Evolutionary conservation across 2,329 filamentous ascomycete species (phyloP), one percentile per base, ranked within the genome.

Genomic region (Aphanocladium album): DNA sequence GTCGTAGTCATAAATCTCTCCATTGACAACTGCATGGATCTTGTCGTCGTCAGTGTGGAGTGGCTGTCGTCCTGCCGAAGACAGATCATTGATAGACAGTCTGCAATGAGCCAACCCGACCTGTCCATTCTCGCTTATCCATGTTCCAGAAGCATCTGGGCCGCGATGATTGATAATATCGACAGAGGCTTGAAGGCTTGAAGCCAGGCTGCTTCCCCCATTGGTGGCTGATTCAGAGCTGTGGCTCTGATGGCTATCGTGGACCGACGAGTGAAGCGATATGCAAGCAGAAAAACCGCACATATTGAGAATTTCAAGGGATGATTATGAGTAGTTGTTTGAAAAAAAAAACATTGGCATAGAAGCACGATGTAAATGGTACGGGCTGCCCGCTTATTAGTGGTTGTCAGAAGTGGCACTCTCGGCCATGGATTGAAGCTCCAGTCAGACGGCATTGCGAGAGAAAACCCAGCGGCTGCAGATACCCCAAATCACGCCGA

Each of bases 21-120:
- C 83, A 61, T 83, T 85, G 25, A 85, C 80, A n/a, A 85, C 77
- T 1, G 81, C 81, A 66, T 85, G 81, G 19, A 85, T 72, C 1
- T 64, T 63, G 21, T 69, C 67, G 17, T 75, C 71, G 5, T 43
- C 21, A 14, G 12, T 8, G 57, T 77, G 74, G 50, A 80, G 68
- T 2, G 81, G 82, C 64, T 83, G 82, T 5, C 68, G 66, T 1
- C 78, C 82, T n/a, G 69, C 68, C 0, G 75, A 68, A 8, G 74
- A 76, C 0, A 83, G 74, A 63, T 84, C 81, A 63, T 81, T 80
- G 67, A 83, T 83, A 17, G 79, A 74, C 11, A 83, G 72, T n/a
- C 81, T 76, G 49, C 75, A 76, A 66, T 83, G 80, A 16, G 74
- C 80, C 27, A 83, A 73, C 5, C 68, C 73, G 5, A 49, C 30